A percentile compares a stretch with the other conserved stretches of the same genome.
Evolutionary conservation across 371 early-diverging fungal species (phyloP).

Genomic region (Mucor sp.): DNA sequence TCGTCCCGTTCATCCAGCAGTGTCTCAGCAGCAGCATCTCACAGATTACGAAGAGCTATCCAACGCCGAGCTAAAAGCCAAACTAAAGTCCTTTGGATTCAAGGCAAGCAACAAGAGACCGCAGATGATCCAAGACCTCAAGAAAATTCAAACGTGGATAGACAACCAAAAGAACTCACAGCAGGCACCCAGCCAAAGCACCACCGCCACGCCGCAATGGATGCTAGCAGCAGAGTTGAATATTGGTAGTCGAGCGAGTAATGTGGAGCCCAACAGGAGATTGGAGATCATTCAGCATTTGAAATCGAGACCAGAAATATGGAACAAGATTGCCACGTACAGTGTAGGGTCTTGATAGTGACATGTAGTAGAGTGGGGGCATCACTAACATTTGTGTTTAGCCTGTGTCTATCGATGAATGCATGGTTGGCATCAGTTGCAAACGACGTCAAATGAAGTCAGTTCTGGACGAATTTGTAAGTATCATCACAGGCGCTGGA

Average conservation of each 20-base stretch:
- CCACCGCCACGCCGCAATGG: too few relatives aligned
- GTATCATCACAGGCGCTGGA: neutral
- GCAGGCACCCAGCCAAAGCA: neutral
- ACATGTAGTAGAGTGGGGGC: too few relatives aligned
- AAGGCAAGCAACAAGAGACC: slow-evolving; percentile 1
- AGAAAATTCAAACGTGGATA: neutral
- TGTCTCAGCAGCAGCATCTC: neutral
- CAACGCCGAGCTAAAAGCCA: slow-evolving; percentile 3
- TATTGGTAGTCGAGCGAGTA: neutral
- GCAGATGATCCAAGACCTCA: slow-evolving; percentile 6
- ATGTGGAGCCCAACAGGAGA: neutral
- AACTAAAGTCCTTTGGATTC: slow-evolving; percentile 9
- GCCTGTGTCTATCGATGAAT: slow-evolving; percentile 8
- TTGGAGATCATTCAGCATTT: slow-evolving; percentile 1
- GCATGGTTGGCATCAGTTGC: neutral
- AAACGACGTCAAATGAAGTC: slow-evolving; percentile 5
- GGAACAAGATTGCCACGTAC: slow-evolving; percentile 2
- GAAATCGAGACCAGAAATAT: neutral
- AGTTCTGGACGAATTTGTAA: slow-evolving; percentile 3
- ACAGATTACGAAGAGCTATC: slow-evolving; percentile 2
- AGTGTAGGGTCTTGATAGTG: neutral
- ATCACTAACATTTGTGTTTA: too few relatives aligned
- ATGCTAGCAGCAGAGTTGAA: neutral
- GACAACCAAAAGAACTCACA: neutral
- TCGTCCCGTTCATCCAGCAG: neutral